Percentiles rank a stretch among this genome's conserved stretches.
phyloP scores from a whole-genome alignment of 495 filamentous ascomycete genomes.

The Neurospora terricola region DNA sequence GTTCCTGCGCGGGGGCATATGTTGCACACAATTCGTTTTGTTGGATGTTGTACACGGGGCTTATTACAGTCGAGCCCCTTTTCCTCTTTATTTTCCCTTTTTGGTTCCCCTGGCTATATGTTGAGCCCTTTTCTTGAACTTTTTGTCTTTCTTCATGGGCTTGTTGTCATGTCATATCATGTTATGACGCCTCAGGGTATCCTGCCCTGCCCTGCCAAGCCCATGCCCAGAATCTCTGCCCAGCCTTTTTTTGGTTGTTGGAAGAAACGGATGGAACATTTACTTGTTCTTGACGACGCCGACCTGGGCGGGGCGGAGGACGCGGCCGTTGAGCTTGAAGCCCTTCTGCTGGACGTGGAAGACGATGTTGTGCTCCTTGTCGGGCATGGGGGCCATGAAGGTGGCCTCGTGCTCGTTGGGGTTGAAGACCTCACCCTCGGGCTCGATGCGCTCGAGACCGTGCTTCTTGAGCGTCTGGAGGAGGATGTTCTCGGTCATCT shows the following conservation, averaged over 20 bases:
- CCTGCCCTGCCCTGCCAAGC: not conserved
- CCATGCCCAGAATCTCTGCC: not conserved
- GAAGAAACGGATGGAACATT: not conserved
- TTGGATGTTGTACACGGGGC: not conserved
- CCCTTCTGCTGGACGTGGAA: conserved; percentile 94
- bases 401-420: conserved; percentile 93
- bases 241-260: not conserved
- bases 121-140: not conserved
- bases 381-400: conserved; percentile 76
- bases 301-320: conserved; percentile 88
- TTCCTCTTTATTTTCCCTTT: not conserved
- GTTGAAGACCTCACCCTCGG: conserved; percentile 72
- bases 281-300: conserved; percentile 66
- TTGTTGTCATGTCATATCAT: not conserved
- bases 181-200: not conserved
- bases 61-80: not conserved
- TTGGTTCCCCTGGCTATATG: not conserved
- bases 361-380: conserved; percentile 80
- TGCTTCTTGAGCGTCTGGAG: conserved; percentile 87
- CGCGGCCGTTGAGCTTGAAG: conserved; percentile 79
- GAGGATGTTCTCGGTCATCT: conserved; percentile 88
- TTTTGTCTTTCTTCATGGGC: not conserved
- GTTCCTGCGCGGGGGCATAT: not conserved
- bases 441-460: conserved; percentile 83
- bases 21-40: not conserved